phyloP scores from a whole-genome alignment of 2,329 filamentous ascomycete genomes.

The Aspergillus amoenus region DNA sequence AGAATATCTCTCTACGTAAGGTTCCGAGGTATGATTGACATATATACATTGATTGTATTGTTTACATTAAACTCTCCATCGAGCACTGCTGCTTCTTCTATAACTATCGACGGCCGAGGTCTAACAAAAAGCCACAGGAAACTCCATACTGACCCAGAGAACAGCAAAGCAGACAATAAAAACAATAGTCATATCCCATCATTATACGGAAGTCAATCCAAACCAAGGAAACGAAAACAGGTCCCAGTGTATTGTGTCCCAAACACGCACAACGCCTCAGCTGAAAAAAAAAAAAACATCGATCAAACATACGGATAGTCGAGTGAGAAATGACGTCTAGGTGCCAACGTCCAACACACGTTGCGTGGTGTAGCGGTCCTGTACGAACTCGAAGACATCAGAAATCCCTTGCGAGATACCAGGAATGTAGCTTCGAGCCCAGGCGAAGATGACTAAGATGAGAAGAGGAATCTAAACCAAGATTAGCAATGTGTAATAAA shows the following conservation, averaged over 20 bases:
- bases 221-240: slow-evolving; percentile 19
- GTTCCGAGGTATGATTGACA: background rate
- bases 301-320: slow-evolving; percentile 10
- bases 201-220: slow-evolving; percentile 25
- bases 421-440: slow-evolving; percentile 45
- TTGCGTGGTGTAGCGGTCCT: slow-evolving; percentile 31
- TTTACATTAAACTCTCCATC: too few relatives aligned
- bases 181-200: slow-evolving; percentile 33
- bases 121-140: too few relatives aligned
- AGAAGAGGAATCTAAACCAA: slow-evolving; percentile 46
- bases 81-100: too few relatives aligned
- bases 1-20: background rate
- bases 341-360: slow-evolving; percentile 32
- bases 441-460: slow-evolving; percentile 45
- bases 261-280: slow-evolving; percentile 23
- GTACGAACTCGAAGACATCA: slow-evolving; percentile 40
- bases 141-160: too few relatives aligned
- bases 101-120: too few relatives aligned
- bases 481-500: slow-evolving; percentile 20
- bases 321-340: slow-evolving; percentile 19
- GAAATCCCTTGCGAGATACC: slow-evolving; percentile 41
- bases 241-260: slow-evolving; percentile 16
- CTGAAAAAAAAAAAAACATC: slow-evolving; percentile 25
- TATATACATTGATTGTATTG: background rate
- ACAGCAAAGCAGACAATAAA: slow-evolving; percentile 1